These are phyloP conservation scores for Verticillium dahliae DNA, from an alignment of 2,329 filamentous ascomycete species.

Conservation along the genomic window DNA sequence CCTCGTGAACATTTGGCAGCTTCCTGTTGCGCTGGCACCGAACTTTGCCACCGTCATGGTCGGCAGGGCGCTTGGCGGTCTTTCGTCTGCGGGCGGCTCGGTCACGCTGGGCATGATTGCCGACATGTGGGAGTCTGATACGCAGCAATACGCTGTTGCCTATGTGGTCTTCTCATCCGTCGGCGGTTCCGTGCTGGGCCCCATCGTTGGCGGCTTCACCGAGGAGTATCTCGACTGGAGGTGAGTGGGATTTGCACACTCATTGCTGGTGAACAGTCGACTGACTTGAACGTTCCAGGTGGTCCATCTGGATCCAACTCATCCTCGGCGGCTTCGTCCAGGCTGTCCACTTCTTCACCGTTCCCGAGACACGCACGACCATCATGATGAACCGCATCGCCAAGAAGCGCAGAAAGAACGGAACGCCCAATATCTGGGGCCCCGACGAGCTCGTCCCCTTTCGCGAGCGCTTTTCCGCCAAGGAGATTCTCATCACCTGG, in stretches of 20 bases:
- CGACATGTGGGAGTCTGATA: constrained; percentile 64
- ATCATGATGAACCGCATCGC: constrained; percentile 75
- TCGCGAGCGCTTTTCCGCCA: constrained; percentile 49
- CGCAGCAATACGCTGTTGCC: constrained; percentile 69
- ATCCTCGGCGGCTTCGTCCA: constrained; percentile 70
- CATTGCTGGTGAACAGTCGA: not conserved
- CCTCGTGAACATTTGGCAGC: constrained; percentile 71
- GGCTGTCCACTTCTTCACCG: constrained; percentile 57
- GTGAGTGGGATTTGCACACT: constrained; percentile 23
- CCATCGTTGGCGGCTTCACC: constrained; percentile 72
- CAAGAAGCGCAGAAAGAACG: constrained; percentile 61
- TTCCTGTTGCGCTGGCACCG: constrained; percentile 65
- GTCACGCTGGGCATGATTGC: constrained; percentile 72
- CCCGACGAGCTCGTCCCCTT: constrained; percentile 64
- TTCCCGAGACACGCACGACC: constrained; percentile 72
- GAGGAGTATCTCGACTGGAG: constrained; percentile 62
- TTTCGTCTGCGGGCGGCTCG: constrained; percentile 66
- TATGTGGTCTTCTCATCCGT: constrained; percentile 76
- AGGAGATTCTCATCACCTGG: constrained; percentile 52
- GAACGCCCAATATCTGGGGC: constrained; percentile 59
- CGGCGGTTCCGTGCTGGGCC: constrained; percentile 68
- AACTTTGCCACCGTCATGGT: constrained; percentile 68
- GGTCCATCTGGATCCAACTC: constrained; percentile 80
- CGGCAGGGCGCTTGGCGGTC: constrained; percentile 62
- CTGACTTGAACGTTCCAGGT: constrained; percentile 16